Evolutionary conservation across 2,329 filamentous ascomycete genomes (phyloP).

Genomic region (Xylariaceae sp.): DNA sequence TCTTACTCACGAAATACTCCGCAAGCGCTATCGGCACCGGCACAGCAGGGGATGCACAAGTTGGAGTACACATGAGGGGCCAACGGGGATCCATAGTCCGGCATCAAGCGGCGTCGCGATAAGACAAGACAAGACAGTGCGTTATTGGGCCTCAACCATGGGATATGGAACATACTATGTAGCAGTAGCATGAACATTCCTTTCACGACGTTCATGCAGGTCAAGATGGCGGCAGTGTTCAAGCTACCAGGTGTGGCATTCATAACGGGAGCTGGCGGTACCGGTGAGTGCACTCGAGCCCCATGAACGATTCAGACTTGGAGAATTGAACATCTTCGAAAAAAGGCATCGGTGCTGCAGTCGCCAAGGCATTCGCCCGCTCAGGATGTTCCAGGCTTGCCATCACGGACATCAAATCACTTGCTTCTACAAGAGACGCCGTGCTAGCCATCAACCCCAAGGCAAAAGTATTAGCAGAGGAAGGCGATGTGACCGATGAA

Average conservation of each 20-base stretch:
- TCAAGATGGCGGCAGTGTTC: constrained; percentile 12
- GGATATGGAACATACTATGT: no score
- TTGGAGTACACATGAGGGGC: no score
- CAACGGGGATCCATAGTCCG: no score
- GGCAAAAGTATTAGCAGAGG: constrained; percentile 26
- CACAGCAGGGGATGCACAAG: no score
- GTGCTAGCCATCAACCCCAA: constrained; percentile 30
- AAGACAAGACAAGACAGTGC: no score
- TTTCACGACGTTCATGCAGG: constrained; percentile 4
- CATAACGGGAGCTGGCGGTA: constrained; percentile 44
- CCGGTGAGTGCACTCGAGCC: constrained; percentile 32
- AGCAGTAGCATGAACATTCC: no score
- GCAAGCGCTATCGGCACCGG: no score
- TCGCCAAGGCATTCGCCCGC: constrained; percentile 44
- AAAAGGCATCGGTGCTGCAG: constrained; percentile 55
- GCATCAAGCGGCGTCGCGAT: no score
- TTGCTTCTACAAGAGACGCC: constrained; percentile 32
- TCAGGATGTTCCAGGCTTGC: constrained; percentile 47
- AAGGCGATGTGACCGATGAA: constrained; percentile 46
- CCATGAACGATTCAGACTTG: no score
- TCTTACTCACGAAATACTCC: no score
- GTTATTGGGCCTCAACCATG: no score
- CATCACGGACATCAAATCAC: constrained; percentile 49
- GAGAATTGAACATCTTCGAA: background rate
- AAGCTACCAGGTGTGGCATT: constrained; percentile 41